Conservation (phyloP, 345 rosid genomes). For the Crucihimalaya himalaica region DNA sequence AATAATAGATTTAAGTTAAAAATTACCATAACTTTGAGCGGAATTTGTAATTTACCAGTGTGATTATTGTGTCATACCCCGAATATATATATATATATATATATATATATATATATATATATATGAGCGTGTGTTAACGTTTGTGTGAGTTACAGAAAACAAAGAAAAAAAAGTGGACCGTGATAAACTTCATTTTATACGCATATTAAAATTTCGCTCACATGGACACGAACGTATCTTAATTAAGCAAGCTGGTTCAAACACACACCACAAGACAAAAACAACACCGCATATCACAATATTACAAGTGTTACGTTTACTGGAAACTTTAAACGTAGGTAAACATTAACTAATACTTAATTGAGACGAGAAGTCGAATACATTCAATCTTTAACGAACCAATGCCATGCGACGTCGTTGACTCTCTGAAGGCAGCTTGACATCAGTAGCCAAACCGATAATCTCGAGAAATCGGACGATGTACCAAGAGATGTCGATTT, state of each 20-base stretch:
- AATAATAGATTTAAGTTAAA: background rate
- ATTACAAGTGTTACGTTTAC: conserved; percentile 12
- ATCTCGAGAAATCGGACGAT: conserved; percentile 39
- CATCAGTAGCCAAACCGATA: conserved; percentile 43
- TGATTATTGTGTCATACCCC: background rate
- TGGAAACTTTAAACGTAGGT: conserved; percentile 24
- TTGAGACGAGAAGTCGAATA: background rate
- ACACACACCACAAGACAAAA: conserved; percentile 16
- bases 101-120: no score
- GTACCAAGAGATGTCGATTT: conserved; percentile 42
- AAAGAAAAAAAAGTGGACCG: background rate
- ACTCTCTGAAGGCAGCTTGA: conserved; percentile 37
- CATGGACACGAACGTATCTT: conserved; percentile 14
- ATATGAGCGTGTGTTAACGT: background rate
- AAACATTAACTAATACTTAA: conserved; percentile 23
- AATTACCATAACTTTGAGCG: background rate
- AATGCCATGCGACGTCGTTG: conserved; percentile 41
- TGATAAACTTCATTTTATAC: background rate
- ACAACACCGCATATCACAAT: conserved; percentile 11
- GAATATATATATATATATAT: background rate
- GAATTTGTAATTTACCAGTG: background rate
- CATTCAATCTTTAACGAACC: conserved; percentile 21
- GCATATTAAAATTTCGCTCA: background rate
- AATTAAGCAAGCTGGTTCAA: conserved; percentile 17
- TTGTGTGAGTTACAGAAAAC: background rate